These are phyloP conservation scores for Thalassiosira livingstoniorum DNA, from an alignment of 352 stramenopile species.

Conservation along the genomic window DNA sequence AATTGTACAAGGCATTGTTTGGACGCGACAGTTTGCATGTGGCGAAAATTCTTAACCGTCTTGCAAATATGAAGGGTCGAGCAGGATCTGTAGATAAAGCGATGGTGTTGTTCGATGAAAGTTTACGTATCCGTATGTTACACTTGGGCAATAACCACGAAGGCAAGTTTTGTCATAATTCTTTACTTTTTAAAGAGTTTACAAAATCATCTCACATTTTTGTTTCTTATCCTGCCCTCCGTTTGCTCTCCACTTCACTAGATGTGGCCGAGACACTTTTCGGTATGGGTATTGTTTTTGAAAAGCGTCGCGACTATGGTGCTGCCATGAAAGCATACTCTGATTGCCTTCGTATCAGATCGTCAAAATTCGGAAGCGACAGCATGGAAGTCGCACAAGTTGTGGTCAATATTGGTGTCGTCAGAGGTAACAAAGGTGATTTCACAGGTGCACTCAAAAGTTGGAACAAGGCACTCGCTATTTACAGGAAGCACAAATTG, in stretches of 20 bases:
- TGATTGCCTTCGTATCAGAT: conserved; percentile 70
- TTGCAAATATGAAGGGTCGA: conserved; percentile 73
- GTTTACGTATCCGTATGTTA: conserved; percentile 72
- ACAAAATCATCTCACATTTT: too few relatives aligned
- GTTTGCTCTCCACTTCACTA: conserved; percentile 4
- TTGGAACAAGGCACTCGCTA: conserved; percentile 74
- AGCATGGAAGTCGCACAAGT: conserved; percentile 75
- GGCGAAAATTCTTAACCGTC: conserved; percentile 67
- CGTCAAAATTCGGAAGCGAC: conserved; percentile 65
- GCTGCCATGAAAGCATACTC: conserved; percentile 74
- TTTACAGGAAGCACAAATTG: conserved; percentile 72
- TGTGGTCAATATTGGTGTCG: conserved; percentile 76
- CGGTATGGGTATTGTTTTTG: conserved; percentile 59
- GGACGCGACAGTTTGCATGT: conserved; percentile 62
- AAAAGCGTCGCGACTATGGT: conserved; percentile 67
- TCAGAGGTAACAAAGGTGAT: conserved; percentile 69
- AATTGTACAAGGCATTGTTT: conserved; percentile 69
- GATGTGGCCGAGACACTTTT: conserved; percentile 72
- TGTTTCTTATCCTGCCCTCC: too few relatives aligned
- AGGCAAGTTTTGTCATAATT: conserved; percentile 19
- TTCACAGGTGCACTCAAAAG: conserved; percentile 68
- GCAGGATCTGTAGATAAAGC: conserved; percentile 70
- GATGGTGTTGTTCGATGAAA: conserved; percentile 76
- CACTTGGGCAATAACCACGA: conserved; percentile 73
- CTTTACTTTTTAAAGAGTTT: too few relatives aligned